Evolutionary conservation across 2,329 filamentous ascomycete species (phyloP).

Genomic region (Fusarium tjaetaba): DNA sequence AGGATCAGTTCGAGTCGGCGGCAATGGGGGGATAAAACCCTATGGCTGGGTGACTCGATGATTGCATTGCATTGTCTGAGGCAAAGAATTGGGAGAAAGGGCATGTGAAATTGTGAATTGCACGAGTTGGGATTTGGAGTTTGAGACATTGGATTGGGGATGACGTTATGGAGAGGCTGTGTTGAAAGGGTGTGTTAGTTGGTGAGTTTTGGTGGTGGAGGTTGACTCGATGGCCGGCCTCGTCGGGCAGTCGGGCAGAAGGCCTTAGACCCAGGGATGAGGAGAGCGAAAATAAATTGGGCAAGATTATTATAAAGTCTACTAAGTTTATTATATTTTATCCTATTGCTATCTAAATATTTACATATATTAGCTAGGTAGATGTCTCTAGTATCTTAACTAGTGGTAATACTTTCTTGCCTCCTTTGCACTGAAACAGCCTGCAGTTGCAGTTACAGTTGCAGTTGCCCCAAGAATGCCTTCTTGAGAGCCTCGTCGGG

Average conservation of each 20-base stretch:
- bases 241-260: neutral
- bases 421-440: neutral
- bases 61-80: neutral
- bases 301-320: neutral
- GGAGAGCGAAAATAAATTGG: neutral
- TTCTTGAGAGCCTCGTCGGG: neutral
- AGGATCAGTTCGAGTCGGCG: constrained; percentile 1
- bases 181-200: neutral
- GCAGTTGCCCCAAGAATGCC: neutral
- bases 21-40: constrained; percentile 1
- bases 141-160: neutral
- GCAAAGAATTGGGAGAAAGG: neutral
- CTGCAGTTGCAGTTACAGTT: no score
- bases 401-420: neutral
- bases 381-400: neutral
- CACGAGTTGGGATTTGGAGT: neutral
- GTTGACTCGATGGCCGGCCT: neutral
- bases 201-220: neutral
- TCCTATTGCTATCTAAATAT: no score
- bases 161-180: neutral
- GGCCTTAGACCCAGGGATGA: neutral
- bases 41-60: constrained; percentile 7
- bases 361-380: no score
- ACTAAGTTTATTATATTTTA: no score
- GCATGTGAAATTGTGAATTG: neutral